Evolutionary conservation across 2,329 filamentous ascomycete genomes (phyloP).

Genomic region (Verticillium alfalfae): DNA sequence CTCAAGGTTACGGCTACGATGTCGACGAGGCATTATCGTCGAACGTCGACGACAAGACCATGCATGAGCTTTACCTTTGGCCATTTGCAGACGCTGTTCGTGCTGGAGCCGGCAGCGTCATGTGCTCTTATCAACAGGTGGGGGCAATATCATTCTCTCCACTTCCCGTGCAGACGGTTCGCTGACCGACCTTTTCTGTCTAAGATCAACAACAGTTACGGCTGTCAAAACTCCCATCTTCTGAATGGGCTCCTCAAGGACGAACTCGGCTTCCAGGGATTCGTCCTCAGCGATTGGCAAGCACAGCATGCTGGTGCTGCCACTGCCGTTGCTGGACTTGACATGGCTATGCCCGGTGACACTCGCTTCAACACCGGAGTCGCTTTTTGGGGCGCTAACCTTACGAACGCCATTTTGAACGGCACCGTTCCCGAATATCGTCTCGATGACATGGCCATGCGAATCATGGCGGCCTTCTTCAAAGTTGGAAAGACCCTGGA

Average conservation of each 20-base stretch:
- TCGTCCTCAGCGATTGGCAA: constrained; percentile 76
- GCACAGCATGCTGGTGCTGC: constrained; percentile 67
- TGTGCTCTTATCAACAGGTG: constrained; percentile 68
- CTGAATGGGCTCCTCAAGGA: constrained; percentile 73
- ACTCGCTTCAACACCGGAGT: constrained; percentile 66
- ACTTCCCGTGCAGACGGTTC: constrained; percentile 21
- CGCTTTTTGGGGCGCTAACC: constrained; percentile 79
- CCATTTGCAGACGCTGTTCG: constrained; percentile 69
- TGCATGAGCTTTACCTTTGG: constrained; percentile 75
- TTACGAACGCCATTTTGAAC: constrained; percentile 83
- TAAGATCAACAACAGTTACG: constrained; percentile 72
- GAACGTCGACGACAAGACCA: constrained; percentile 65
- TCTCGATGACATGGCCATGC: constrained; percentile 85
- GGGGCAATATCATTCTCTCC: constrained; percentile 67
- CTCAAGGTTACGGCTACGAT: constrained; percentile 47
- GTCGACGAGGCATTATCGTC: constrained; percentile 55
- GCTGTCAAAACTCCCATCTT: constrained; percentile 72
- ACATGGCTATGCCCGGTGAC: constrained; percentile 89
- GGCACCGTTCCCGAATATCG: constrained; percentile 84
- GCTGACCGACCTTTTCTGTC: background rate
- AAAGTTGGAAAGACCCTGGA: constrained; percentile 54
- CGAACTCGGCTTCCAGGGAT: constrained; percentile 77
- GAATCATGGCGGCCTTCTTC: constrained; percentile 69
- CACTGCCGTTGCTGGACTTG: constrained; percentile 66
- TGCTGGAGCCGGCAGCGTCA: constrained; percentile 58